Evolutionary conservation across 495 filamentous ascomycete genomes (phyloP).

Genomic region (Penicillium steckii): DNA sequence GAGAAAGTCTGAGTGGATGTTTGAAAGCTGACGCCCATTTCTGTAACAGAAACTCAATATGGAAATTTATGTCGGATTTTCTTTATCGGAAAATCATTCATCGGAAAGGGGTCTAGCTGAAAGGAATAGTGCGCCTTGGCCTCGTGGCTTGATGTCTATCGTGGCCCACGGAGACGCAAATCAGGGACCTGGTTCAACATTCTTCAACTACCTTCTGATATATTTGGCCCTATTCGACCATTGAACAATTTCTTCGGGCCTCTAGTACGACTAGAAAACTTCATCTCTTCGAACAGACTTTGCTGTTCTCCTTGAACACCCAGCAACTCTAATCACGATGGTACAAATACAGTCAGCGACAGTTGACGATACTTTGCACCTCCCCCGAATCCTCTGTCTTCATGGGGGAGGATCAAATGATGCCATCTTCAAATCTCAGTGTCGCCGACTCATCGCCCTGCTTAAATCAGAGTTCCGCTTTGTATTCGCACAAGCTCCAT

Average conservation of each 20-base stretch:
- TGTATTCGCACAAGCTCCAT: slow-evolving; percentile 59
- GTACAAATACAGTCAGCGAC: background rate
- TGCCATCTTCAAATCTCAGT: slow-evolving; percentile 58
- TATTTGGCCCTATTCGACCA: background rate
- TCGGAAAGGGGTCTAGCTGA: background rate
- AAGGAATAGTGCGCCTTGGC: background rate
- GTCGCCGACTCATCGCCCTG: slow-evolving; percentile 45
- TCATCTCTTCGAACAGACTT: background rate
- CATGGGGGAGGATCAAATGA: slow-evolving; percentile 66
- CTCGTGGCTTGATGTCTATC: background rate
- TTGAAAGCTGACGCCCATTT: background rate
- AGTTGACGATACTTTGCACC: slow-evolving; percentile 14
- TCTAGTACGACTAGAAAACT: too few species aligned
- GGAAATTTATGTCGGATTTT: background rate
- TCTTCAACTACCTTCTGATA: background rate
- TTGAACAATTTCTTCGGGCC: background rate
- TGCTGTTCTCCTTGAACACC: background rate
- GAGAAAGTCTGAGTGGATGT: background rate
- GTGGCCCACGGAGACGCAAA: background rate
- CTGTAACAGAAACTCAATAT: background rate
- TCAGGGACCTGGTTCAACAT: background rate
- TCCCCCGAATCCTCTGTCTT: slow-evolving; percentile 65
- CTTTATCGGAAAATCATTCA: background rate
- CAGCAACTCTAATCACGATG: background rate
- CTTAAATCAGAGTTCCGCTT: slow-evolving; percentile 55